These are phyloP conservation scores for Rhizophora apiculata DNA, from an alignment of 345 rosid species.

Conservation along the genomic window DNA sequence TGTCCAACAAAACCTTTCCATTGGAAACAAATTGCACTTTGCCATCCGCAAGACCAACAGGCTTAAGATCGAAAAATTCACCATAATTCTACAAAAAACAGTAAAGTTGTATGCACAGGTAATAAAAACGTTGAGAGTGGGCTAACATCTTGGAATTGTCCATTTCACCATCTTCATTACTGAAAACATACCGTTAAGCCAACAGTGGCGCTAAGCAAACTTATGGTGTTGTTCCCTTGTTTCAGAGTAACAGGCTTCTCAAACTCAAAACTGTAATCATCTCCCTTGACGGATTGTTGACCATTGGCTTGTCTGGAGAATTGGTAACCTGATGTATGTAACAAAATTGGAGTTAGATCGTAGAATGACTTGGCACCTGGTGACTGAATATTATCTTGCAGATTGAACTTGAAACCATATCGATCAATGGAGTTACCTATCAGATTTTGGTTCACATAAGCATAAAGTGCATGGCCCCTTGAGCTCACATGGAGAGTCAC, in stretches of 20 bases:
- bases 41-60: slow-evolving; percentile 5
- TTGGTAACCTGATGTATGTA: not conserved
- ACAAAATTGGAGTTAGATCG: not conserved
- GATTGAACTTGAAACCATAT: not conserved
- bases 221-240: slow-evolving; percentile 1
- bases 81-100: slow-evolving; percentile 7
- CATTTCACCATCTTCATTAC: not conserved
- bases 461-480: slow-evolving; percentile 3
- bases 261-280: slow-evolving; percentile 6
- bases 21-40: not conserved
- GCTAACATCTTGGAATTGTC: not conserved
- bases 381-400: not conserved
- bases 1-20: not conserved
- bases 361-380: too few relatives aligned
- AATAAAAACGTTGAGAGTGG: not conserved
- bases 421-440: not conserved
- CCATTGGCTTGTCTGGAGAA: slow-evolving; percentile 1
- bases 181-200: slow-evolving; percentile 7
- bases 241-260: slow-evolving; percentile 7
- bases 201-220: slow-evolving; percentile 15
- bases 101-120: not conserved
- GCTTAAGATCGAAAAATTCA: not conserved
- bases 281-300: slow-evolving; percentile 1
- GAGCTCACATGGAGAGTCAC: slow-evolving; percentile 4
- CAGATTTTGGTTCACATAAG: not conserved